Base-by-base conservation (phyloP, 257 asterid species). In the Salvia miltiorrhiza region DNA sequence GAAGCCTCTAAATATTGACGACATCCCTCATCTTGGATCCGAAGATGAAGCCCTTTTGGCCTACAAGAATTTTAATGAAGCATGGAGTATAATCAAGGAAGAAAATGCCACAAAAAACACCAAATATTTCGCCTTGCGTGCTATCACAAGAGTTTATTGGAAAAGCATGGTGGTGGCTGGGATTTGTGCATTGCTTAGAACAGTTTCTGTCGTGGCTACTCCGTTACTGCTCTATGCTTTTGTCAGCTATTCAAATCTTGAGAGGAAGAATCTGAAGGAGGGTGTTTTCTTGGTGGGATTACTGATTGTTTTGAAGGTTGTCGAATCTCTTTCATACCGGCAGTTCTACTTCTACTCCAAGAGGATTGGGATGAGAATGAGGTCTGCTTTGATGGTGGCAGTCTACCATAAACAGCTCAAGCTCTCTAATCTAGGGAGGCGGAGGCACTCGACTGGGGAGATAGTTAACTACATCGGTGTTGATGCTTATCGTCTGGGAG, bases 401-500 rank as follows among this genome's bases (percentile, higher is more conserved):
- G 78, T 82, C 52, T 90, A 82, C 60, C 78, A 67, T 8, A 90
- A 87, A 75, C 95, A 85, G 69, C 89, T 90, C 58, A 82, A 77
- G 80, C 80, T 90, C 14, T 87, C 95, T 0, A 82, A 81, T 55
- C 13, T 67, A 26, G 95, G 89, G 8, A 79, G 82, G 54, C 82
- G 28, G 60, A 78, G 81, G 40, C 88, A 90, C 67, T 85, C 96
- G 14, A 81, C 90, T 11, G 95, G 96, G 0, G 93, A 87, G 71
- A 69, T 90, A 54, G 93, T 82, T 41, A 90, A 85, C 58, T 90
- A 90, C 24, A 87, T 90, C 6, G 86, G 90, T 1, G 86, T 90
- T 21, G 96, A 90, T 54, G 90, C 95, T 41, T 90, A 87, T 48
- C 73, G 96, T 35, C 84, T 87, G 92, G 93, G 96, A 47, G 96